Evolutionary conservation across 768 basidiomycete genomes (phyloP).

Genomic region (Lactarius tabidus): DNA sequence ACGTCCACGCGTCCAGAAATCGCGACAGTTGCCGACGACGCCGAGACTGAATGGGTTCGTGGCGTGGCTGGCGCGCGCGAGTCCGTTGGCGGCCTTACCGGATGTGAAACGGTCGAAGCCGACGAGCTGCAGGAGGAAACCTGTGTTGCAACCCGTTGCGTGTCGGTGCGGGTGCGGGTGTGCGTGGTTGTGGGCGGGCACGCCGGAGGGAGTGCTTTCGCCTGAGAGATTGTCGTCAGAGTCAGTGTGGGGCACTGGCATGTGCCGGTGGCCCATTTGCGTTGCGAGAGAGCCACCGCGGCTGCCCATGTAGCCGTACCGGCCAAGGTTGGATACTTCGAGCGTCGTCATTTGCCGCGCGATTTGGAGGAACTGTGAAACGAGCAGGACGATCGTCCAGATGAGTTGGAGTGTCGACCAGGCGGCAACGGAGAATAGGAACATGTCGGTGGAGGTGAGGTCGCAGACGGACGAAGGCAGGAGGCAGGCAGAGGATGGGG

Average conservation of each 20-base stretch:
- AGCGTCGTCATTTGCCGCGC: constrained; percentile 93
- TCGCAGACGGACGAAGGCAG: constrained; percentile 67
- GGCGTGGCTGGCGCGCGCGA: constrained; percentile 68
- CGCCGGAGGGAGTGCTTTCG: constrained; percentile 26
- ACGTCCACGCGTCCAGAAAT: constrained; percentile 88
- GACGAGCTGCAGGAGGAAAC: constrained; percentile 84
- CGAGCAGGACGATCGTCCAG: constrained; percentile 88
- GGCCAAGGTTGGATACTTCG: constrained; percentile 91
- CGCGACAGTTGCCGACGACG: constrained; percentile 70
- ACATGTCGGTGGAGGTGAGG: constrained; percentile 68
- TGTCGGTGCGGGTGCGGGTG: constrained; percentile 49
- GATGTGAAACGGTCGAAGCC: constrained; percentile 94
- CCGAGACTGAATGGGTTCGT: constrained; percentile 93
- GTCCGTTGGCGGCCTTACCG: constrained; percentile 83
- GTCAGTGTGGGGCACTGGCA: constrained; percentile 34
- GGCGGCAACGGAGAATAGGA: constrained; percentile 72
- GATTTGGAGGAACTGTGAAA: constrained; percentile 88
- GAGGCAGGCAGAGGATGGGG: constrained; percentile 56
- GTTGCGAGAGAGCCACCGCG: constrained; percentile 64
- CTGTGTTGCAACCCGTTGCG: constrained; percentile 41
- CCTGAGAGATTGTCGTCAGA: constrained; percentile 46
- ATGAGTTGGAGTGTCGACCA: constrained; percentile 95
- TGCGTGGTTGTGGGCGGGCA: constrained; percentile 36
- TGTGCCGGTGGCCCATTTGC: constrained; percentile 78
- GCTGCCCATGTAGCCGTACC: constrained; percentile 97